Conservation (phyloP, 345 rosid species). For the Bruguiera parviflora region DNA sequence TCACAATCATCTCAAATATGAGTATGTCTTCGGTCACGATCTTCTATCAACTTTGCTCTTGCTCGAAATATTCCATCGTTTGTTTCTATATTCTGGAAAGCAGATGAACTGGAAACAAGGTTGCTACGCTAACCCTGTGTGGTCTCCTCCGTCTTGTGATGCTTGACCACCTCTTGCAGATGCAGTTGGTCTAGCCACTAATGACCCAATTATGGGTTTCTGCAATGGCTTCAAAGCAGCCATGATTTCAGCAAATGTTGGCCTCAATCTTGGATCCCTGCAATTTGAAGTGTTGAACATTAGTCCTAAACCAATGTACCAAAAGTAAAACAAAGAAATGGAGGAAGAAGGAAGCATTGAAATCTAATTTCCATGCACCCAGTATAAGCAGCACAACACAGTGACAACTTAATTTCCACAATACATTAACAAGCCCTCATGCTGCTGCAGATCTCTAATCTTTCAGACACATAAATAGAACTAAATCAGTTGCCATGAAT, state of each 20-base stretch:
- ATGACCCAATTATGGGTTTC: constrained; percentile 52
- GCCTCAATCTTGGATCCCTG: constrained; percentile 87
- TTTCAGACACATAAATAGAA: no score
- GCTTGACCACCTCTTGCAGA: constrained; percentile 18
- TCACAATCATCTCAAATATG: constrained; percentile 26
- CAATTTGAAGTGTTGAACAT: constrained; percentile 7
- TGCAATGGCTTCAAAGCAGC: constrained; percentile 82
- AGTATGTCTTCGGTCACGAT: constrained; percentile 17
- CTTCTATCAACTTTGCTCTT: constrained; percentile 17
- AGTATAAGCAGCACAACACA: no score
- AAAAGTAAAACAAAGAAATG: background rate
- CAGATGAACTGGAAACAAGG: background rate
- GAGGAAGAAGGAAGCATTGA: background rate
- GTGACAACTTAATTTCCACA: no score
- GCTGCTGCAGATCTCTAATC: no score
- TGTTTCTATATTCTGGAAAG: background rate
- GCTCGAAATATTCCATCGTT: background rate
- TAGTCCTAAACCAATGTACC: constrained; percentile 15
- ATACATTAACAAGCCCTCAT: no score
- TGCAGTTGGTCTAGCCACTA: constrained; percentile 40
- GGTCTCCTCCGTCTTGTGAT: constrained; percentile 18
- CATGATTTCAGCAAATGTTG: constrained; percentile 85
- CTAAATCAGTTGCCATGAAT: no score
- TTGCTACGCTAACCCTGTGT: constrained; percentile 19
- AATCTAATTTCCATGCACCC: no score